phyloP scores from a whole-genome alignment of 768 basidiomycete genomes.

The Xerocomus potaroensis region DNA sequence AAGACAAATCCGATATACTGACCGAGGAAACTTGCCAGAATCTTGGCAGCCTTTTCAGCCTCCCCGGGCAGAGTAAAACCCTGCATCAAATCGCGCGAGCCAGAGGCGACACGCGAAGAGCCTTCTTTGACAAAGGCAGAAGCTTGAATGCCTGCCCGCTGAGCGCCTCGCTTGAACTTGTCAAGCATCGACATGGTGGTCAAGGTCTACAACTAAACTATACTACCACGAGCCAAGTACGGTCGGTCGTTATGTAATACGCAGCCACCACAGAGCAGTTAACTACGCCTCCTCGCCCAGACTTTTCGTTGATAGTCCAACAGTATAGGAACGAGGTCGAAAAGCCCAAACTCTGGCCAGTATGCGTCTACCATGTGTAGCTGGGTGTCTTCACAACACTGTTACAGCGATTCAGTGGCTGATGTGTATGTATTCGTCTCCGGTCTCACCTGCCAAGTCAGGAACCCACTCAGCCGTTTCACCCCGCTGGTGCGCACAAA shows the following conservation, averaged over 20 bases:
- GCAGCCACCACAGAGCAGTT: neutral
- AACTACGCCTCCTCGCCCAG: slow-evolving; percentile 36
- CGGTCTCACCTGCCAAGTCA: slow-evolving; percentile 97
- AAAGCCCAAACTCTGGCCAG: slow-evolving; percentile 92
- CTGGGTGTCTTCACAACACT: slow-evolving; percentile 83
- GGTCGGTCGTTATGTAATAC: slow-evolving; percentile 15
- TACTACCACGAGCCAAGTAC: too few species aligned
- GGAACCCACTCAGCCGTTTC: slow-evolving; percentile 55
- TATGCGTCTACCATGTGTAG: slow-evolving; percentile 79
- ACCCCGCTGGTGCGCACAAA: slow-evolving; percentile 91
- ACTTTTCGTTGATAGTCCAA: slow-evolving; percentile 82
- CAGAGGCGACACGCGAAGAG: slow-evolving; percentile 63
- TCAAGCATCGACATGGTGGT: slow-evolving; percentile 59
- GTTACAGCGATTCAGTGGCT: neutral
- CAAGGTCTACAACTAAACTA: neutral
- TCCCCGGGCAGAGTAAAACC: slow-evolving; percentile 89
- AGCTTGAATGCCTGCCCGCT: slow-evolving; percentile 79
- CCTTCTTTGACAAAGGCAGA: slow-evolving; percentile 68
- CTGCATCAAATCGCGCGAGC: slow-evolving; percentile 75
- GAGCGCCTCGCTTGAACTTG: slow-evolving; percentile 75
- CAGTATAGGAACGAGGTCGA: slow-evolving; percentile 83
- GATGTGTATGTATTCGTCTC: too few species aligned
- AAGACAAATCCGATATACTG: slow-evolving; percentile 11
- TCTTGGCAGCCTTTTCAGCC: slow-evolving; percentile 91
- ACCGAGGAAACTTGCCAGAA: slow-evolving; percentile 90